Base-by-base conservation (phyloP, 179 eudicot genomes). In the Amaranthus tricolor region DNA sequence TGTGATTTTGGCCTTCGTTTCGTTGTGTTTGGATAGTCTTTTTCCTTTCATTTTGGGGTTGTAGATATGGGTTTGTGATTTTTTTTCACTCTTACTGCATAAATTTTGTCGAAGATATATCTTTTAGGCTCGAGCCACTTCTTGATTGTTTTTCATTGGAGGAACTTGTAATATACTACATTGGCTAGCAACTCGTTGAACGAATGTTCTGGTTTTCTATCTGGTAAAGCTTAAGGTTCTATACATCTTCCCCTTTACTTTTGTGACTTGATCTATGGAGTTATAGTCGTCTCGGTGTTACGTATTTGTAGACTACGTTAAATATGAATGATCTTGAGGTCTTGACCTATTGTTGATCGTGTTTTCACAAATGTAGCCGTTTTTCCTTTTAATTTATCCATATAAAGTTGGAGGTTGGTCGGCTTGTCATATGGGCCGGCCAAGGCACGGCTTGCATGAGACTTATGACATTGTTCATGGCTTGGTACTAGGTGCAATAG, bases 111-210 rank as follows among this genome's bases (percentile, higher is more conserved):
- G 9, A 54, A 53, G 72, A 54, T 53, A 15, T 69, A 60, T 59
- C 49, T 54, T 31, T 31, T 53, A 31, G 49, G 49, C 8, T 53
- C 48, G n/a, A 69, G 24, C 60, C 70, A 24, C 31, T 68, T 66
- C 6, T 52, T 5, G 20, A 24, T 51, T 21, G 49, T 68, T 68
- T 68, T 53, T 40, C 5, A 8, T 53, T 15, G 60, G n/a, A 69
- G 72, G 61, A 69, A 53, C 72, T 69, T 69, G 72, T 69, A 69
- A 69, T 21, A 53, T 69, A 69, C 56, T 16, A 66, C 14, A 13
- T 24, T 69, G 60, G 57, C 57, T 2, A 19, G 24, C n/a, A 52
- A 68, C 72, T 68, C 57, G 14, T 54, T 69, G 61, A 69, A 31
- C 61, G 5, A 50, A 24, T 31, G 24, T 31, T 68, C 14, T 13